Conservation (phyloP, 164 flowering plant species). For the Hamamelis virginiana region DNA sequence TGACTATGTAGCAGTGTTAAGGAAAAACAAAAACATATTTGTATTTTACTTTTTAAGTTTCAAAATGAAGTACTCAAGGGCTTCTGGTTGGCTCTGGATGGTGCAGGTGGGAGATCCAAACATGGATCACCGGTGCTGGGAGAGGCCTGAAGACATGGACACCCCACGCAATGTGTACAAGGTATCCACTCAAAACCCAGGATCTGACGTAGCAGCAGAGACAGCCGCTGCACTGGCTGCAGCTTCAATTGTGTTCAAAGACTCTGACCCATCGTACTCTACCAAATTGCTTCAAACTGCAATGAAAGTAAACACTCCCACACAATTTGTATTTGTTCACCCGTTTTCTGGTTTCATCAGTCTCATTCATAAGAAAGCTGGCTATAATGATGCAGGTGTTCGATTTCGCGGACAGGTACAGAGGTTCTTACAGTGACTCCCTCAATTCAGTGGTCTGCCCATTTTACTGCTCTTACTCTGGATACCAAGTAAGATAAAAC, state of each 20-base stretch:
- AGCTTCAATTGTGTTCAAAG: conserved; percentile 76
- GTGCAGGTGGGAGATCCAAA: conserved; percentile 85
- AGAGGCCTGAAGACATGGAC: conserved; percentile 97
- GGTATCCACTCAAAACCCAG: conserved; percentile 71
- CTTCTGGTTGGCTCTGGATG: background rate
- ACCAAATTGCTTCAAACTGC: conserved; percentile 59
- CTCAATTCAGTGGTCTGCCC: conserved; percentile 84
- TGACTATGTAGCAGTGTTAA: too few relatives aligned
- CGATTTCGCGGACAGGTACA: conserved; percentile 71
- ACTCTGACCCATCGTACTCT: conserved; percentile 75
- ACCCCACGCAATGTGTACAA: conserved; percentile 78
- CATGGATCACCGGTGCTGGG: conserved; percentile 86
- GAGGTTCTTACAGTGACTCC: conserved; percentile 86
- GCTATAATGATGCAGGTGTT: conserved; percentile 57
- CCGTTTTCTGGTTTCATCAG: background rate
- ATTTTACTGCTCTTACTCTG: conserved; percentile 94
- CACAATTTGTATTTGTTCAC: background rate
- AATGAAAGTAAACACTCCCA: conserved; percentile 38
- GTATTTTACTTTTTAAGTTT: too few relatives aligned
- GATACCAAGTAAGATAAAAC: conserved; percentile 63
- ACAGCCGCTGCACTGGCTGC: conserved; percentile 96
- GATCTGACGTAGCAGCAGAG: conserved; percentile 97
- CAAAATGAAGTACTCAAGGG: too few relatives aligned
- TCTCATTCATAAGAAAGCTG: background rate
- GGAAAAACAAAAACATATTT: too few relatives aligned